Evolutionary conservation across 305 asterid genomes (phyloP).

Genomic region (Caryopteris hybrid): DNA sequence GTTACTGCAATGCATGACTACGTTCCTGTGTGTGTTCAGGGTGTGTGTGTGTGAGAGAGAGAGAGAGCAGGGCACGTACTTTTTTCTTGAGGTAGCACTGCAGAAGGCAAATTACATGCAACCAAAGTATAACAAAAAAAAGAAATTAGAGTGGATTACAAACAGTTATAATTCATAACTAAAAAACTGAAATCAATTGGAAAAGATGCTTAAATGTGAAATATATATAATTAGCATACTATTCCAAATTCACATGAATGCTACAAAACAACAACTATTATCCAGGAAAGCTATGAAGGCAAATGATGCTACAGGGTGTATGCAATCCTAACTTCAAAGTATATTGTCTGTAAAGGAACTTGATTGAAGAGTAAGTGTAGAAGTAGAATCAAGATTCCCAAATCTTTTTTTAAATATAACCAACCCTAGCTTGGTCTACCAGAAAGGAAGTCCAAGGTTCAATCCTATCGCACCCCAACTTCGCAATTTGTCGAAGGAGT

Average conservation of each 20-base stretch:
- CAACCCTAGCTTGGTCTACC: no score
- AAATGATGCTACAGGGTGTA: not conserved
- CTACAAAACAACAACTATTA: not conserved
- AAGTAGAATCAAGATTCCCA: not conserved
- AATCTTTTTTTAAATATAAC: not conserved
- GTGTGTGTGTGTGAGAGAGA: not conserved
- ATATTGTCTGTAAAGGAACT: not conserved
- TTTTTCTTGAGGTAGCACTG: conserved; percentile 89
- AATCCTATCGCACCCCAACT: no score
- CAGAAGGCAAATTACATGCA: conserved; percentile 42
- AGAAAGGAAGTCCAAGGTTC: no score
- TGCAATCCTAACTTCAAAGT: not conserved
- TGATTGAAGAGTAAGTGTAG: not conserved
- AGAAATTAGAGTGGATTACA: conserved; percentile 25
- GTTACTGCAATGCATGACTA: not conserved
- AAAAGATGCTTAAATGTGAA: not conserved
- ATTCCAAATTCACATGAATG: conserved; percentile 11
- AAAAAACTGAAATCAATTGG: conserved; percentile 3
- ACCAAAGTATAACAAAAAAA: conserved; percentile 26
- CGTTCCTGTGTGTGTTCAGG: not conserved
- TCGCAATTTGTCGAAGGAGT: no score
- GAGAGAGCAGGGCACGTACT: conserved; percentile 46
- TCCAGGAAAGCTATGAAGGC: not conserved
- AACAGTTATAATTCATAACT: conserved; percentile 16
- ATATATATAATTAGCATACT: not conserved